Conservation (phyloP, 805 yeast genomes). For the Schizosaccharomyces lindneri region DNA sequence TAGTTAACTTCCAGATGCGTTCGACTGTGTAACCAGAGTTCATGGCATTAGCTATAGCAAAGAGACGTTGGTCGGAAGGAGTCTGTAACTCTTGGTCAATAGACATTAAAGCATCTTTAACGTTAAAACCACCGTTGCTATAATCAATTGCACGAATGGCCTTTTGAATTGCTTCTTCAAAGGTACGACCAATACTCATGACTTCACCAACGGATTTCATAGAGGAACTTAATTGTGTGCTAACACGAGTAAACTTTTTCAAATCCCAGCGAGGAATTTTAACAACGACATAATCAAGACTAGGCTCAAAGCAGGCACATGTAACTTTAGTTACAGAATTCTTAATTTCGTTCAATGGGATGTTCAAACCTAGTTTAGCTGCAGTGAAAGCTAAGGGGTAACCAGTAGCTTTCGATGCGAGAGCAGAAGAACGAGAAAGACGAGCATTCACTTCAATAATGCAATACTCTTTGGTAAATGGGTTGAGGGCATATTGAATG, state of each 20-base stretch:
- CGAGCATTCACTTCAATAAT: slow-evolving; percentile 96
- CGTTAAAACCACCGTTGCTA: slow-evolving; percentile 75
- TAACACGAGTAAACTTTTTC: slow-evolving; percentile 82
- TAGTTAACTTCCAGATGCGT: slow-evolving; percentile 70
- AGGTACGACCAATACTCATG: slow-evolving; percentile 94
- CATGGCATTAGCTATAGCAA: slow-evolving; percentile 89
- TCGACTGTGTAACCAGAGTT: slow-evolving; percentile 74
- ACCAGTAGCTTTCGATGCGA: slow-evolving; percentile 96
- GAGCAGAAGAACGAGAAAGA: slow-evolving; percentile 86
- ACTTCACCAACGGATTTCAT: slow-evolving; percentile 99
- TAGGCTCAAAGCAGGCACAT: slow-evolving; percentile 89
- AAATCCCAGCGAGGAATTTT: slow-evolving; percentile 98
- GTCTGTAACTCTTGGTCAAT: slow-evolving; percentile 82
- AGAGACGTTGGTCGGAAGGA: slow-evolving; percentile 90
- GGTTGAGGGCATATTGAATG: slow-evolving; percentile 88
- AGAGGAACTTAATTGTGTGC: slow-evolving; percentile 77
- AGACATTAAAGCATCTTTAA: slow-evolving; percentile 63
- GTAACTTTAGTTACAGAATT: slow-evolving; percentile 93
- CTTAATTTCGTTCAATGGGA: slow-evolving; percentile 82
- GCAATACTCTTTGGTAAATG: slow-evolving; percentile 84
- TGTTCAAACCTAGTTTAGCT: slow-evolving; percentile 86
- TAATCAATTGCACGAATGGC: slow-evolving; percentile 93
- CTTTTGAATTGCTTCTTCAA: slow-evolving; percentile 86
- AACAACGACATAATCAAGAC: slow-evolving; percentile 85
- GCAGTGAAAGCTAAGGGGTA: slow-evolving; percentile 97